Conservation (phyloP, 2,329 filamentous ascomycete genomes). For the Neoascochyta sp. region DNA sequence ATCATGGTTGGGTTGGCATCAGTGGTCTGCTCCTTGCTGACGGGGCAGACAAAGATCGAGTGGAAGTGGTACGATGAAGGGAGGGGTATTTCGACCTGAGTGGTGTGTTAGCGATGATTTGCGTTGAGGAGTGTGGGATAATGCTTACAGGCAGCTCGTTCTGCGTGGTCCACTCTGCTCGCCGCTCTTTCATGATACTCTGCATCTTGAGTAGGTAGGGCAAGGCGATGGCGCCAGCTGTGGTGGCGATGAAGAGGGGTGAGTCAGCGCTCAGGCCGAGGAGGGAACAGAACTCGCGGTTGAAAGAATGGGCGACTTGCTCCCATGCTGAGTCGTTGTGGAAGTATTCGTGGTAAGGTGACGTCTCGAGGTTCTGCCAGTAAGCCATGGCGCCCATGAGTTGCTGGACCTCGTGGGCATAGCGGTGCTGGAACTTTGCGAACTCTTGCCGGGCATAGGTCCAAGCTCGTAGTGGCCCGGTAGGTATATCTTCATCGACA, state of each 20-base stretch:
- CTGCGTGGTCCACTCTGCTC: constrained; percentile 90
- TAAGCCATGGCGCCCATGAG: constrained; percentile 80
- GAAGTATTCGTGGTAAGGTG: constrained; percentile 78
- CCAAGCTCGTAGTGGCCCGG: constrained; percentile 62
- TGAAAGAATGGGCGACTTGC: constrained; percentile 83
- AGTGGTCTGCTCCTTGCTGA: constrained; percentile 93
- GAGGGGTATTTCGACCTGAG: constrained; percentile 61
- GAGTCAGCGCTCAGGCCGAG: constrained; percentile 87
- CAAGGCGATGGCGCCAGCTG: constrained; percentile 86
- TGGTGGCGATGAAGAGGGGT: constrained; percentile 87
- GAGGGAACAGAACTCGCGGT: constrained; percentile 88
- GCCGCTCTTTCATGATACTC: constrained; percentile 79
- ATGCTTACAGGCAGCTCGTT: constrained; percentile 78
- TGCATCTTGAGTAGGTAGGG: constrained; percentile 86
- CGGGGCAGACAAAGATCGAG: constrained; percentile 95
- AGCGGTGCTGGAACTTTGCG: constrained; percentile 67
- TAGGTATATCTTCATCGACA: constrained; percentile 35
- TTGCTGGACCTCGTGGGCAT: constrained; percentile 74
- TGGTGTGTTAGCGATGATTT: constrained; percentile 2
- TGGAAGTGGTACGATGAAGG: constrained; percentile 72
- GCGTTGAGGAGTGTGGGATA: constrained; percentile 14
- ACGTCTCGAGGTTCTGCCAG: constrained; percentile 66
- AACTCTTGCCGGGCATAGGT: constrained; percentile 75
- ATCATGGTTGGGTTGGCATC: constrained; percentile 94
- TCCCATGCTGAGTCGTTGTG: constrained; percentile 72